Evolutionary conservation across 371 early-diverging fungal species (phyloP).

Genomic region (Mortierella sp.): DNA sequence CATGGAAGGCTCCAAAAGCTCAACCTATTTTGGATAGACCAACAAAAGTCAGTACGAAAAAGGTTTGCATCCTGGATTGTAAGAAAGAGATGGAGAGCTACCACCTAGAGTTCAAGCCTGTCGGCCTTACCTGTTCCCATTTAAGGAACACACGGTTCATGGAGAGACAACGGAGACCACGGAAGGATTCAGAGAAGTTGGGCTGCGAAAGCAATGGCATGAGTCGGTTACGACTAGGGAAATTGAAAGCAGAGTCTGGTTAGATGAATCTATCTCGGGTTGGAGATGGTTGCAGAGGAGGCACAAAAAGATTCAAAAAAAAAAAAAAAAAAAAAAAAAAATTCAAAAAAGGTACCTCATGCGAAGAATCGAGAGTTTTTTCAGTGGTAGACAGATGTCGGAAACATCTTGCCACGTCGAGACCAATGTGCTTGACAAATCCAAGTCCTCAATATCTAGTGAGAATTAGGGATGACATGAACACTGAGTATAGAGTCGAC

Average conservation of each 20-base stretch:
- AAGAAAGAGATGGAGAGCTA: too few species aligned
- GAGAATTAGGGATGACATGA: neutral
- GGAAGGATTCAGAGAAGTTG: conserved; percentile 48
- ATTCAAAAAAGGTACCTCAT: conserved; percentile 60
- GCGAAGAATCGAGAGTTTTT: conserved; percentile 66
- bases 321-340: conserved; percentile 2
- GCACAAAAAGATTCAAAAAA: conserved; percentile 17
- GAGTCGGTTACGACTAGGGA: conserved; percentile 58
- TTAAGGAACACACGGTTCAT: conserved; percentile 57
- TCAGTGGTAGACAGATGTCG: conserved; percentile 66
- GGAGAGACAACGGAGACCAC: conserved; percentile 54
- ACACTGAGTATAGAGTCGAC: too few species aligned
- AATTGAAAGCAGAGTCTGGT: neutral
- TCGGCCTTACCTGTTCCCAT: conserved; percentile 54
- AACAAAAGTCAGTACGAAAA: neutral
- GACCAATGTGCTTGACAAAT: conserved; percentile 78
- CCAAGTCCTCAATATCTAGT: conserved; percentile 71
- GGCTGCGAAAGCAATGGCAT: conserved; percentile 29
- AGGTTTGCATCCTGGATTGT: neutral
- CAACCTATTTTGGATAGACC: conserved; percentile 31
- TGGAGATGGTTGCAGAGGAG: too few species aligned
- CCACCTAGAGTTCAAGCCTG: conserved; percentile 35
- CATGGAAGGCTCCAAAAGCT: conserved; percentile 58
- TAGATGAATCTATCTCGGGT: neutral
- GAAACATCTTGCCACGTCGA: conserved; percentile 69